Evolutionary conservation across 1,139 yeast species (phyloP).

Genomic region (Pichia inconspicua): DNA sequence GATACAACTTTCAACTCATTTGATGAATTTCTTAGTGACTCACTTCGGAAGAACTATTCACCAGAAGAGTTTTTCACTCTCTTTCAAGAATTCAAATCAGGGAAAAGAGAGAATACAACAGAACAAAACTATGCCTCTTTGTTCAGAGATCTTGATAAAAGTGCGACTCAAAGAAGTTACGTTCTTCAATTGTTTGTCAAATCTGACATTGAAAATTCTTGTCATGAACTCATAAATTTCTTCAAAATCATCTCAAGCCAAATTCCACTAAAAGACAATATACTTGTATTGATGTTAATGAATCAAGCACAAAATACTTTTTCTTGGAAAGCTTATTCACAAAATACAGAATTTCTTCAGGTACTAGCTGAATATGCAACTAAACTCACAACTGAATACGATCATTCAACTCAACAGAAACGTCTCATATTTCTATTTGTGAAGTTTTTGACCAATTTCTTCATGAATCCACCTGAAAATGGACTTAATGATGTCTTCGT

Average conservation of each 20-base stretch:
- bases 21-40: constrained; percentile 17
- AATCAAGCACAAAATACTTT: constrained; percentile 14
- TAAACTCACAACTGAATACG: neutral
- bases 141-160: constrained; percentile 13
- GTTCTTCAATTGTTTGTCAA: constrained; percentile 22
- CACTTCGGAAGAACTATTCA: constrained; percentile 18
- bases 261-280: constrained; percentile 18
- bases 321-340: neutral
- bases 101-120: constrained; percentile 5
- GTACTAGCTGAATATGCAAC: constrained; percentile 13
- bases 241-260: constrained; percentile 14
- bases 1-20: constrained; percentile 9
- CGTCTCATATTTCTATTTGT: constrained; percentile 1
- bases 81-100: constrained; percentile 23
- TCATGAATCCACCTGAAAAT: neutral
- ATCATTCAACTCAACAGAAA: constrained; percentile 1
- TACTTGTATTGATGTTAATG: constrained; percentile 14
- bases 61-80: constrained; percentile 23
- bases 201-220: constrained; percentile 20
- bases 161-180: constrained; percentile 20
- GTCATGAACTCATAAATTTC: constrained; percentile 17
- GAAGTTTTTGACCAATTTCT: constrained; percentile 4
- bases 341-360: constrained; percentile 11
- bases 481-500: constrained; percentile 7
- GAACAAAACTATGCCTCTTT: constrained; percentile 17